A percentile compares a stretch with the other conserved stretches of the same genome.
Conservation (phyloP, 2,329 filamentous ascomycete genomes). For the Arthrobotrys entomopaga region DNA sequence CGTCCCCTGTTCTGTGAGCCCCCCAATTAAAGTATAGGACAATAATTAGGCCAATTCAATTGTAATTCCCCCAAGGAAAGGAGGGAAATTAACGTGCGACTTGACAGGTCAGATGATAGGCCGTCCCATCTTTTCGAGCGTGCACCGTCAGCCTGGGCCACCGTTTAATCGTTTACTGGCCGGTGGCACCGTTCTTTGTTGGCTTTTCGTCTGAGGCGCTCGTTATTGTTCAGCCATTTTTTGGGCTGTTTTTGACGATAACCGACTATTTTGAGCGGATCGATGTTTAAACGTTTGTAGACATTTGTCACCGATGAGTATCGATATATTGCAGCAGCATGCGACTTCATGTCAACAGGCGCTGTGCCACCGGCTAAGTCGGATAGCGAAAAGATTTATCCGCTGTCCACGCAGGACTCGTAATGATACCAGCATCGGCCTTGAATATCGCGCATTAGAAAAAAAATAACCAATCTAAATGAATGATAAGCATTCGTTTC, state of each 20-base stretch:
- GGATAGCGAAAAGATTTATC: conserved; percentile 35
- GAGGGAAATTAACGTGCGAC: conserved; percentile 49
- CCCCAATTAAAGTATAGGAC: conserved; percentile 40
- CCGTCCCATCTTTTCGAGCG: conserved; percentile 7
- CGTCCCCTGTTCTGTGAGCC: conserved; percentile 29
- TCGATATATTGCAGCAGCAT: neutral
- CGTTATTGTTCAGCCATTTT: too few relatives aligned
- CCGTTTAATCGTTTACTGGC: conserved; percentile 35
- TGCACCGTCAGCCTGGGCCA: conserved; percentile 24
- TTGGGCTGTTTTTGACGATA: neutral
- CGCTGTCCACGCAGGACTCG: conserved; percentile 1
- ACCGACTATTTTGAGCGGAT: too few relatives aligned
- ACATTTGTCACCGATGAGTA: conserved; percentile 13
- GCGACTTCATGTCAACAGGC: conserved; percentile 20
- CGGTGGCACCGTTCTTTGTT: conserved; percentile 8
- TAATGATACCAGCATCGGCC: conserved; percentile 10
- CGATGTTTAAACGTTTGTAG: neutral
- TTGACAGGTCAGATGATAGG: conserved; percentile 48
- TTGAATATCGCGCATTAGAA: conserved; percentile 47
- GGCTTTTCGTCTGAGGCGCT: conserved; percentile 4
- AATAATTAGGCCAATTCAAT: neutral
- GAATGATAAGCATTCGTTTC: conserved; percentile 52
- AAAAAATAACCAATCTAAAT: conserved; percentile 17
- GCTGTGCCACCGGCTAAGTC: conserved; percentile 53
- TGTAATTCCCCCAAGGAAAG: conserved; percentile 13